Conservation (phyloP, 2,329 filamentous ascomycete species). For the Shiraia sp. region DNA sequence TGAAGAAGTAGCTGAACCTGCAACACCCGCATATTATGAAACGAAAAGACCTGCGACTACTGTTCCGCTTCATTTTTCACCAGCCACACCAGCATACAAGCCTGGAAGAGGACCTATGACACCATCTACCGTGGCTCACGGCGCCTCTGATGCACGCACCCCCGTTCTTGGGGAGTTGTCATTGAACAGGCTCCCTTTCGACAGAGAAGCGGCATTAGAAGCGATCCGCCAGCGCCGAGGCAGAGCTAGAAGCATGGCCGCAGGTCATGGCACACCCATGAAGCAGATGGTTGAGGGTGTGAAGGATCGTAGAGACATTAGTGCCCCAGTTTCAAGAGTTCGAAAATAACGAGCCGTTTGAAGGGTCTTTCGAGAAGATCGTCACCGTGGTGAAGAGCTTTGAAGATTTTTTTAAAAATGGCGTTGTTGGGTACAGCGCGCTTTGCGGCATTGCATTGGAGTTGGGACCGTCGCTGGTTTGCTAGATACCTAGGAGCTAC, state of each 20-base stretch:
- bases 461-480: slow-evolving; percentile 20
- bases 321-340: slow-evolving; percentile 46
- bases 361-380: neutral
- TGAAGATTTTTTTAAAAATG: slow-evolving; percentile 1
- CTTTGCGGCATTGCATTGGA: slow-evolving; percentile 41
- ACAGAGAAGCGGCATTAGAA: slow-evolving; percentile 73
- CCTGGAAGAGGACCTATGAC: slow-evolving; percentile 30
- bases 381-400: slow-evolving; percentile 7
- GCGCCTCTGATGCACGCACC: slow-evolving; percentile 31
- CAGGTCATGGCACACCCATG: slow-evolving; percentile 64
- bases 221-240: slow-evolving; percentile 74
- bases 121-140: slow-evolving; percentile 43
- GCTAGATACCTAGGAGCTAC: slow-evolving; percentile 3
- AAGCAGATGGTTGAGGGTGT: slow-evolving; percentile 61
- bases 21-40: slow-evolving; percentile 45
- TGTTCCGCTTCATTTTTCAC: slow-evolving; percentile 52
- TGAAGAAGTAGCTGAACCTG: slow-evolving; percentile 27
- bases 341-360: slow-evolving; percentile 12
- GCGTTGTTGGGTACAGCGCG: slow-evolving; percentile 18
- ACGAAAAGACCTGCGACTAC: slow-evolving; percentile 51
- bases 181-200: slow-evolving; percentile 45
- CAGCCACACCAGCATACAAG: slow-evolving; percentile 41
- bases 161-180: slow-evolving; percentile 38
- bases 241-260: slow-evolving; percentile 69
- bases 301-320: slow-evolving; percentile 51